A percentile compares a stretch with the other conserved stretches of the same genome.
These are phyloP conservation scores for Backusella australiensis DNA, from an alignment of 192 early-diverging fungal genomes.

Conservation along the genomic window DNA sequence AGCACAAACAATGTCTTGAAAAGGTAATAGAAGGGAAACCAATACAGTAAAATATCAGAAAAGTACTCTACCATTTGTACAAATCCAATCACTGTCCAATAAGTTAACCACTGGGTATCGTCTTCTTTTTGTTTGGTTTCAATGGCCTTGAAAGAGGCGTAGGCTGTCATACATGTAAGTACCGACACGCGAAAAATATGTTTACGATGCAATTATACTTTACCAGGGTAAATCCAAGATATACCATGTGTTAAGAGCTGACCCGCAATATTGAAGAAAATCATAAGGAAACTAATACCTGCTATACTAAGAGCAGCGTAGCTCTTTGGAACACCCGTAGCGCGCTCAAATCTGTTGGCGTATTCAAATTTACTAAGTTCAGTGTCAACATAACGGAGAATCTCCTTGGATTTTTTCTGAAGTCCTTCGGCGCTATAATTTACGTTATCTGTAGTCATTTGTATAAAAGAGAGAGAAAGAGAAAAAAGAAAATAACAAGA, in stretches of 20 bases:
- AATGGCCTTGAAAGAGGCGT: slow-evolving; percentile 91
- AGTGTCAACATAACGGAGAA: slow-evolving; percentile 53
- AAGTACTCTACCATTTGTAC: slow-evolving; percentile 91
- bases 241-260: slow-evolving; percentile 66
- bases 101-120: slow-evolving; percentile 91
- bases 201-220: neutral
- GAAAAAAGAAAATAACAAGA: slow-evolving; percentile 1
- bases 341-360: slow-evolving; percentile 65
- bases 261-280: slow-evolving; percentile 88
- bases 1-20: slow-evolving; percentile 88
- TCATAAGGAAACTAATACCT: slow-evolving; percentile 63
- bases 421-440: slow-evolving; percentile 20
- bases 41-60: slow-evolving; percentile 83
- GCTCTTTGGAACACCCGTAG: slow-evolving; percentile 82
- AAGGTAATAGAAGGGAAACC: slow-evolving; percentile 94
- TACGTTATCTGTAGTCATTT: slow-evolving; percentile 25
- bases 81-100: slow-evolving; percentile 93
- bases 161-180: slow-evolving; percentile 48
- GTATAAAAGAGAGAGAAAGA: slow-evolving; percentile 6
- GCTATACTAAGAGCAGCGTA: slow-evolving; percentile 70
- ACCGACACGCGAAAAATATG: neutral
- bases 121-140: slow-evolving; percentile 75
- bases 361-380: slow-evolving; percentile 69
- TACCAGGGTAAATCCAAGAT: slow-evolving; percentile 32
- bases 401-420: slow-evolving; percentile 16